phyloP scores from a whole-genome alignment of 331 rosid species.

The Stylosanthes scabra region DNA sequence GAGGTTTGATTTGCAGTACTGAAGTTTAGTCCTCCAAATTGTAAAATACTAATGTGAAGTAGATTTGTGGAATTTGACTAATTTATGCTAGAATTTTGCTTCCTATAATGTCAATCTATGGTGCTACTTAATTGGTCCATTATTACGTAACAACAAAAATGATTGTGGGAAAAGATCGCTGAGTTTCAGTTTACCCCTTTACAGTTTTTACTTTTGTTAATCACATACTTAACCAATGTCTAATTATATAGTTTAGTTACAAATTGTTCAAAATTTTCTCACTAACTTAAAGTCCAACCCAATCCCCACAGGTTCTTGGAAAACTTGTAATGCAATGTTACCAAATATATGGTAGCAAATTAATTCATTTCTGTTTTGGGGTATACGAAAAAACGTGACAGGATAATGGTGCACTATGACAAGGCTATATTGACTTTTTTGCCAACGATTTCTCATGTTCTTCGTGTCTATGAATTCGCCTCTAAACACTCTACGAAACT shows the following conservation, averaged over 20 bases:
- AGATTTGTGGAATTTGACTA: conserved; percentile 27
- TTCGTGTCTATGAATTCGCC: no score
- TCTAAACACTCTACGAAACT: no score
- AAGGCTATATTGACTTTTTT: neutral
- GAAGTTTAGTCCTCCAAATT: conserved; percentile 30
- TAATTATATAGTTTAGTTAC: neutral
- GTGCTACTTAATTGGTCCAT: conserved; percentile 14
- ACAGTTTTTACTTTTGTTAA: neutral
- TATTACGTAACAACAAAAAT: neutral
- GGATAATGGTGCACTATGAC: neutral
- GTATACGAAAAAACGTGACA: neutral
- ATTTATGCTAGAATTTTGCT: conserved; percentile 6
- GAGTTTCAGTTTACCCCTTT: neutral
- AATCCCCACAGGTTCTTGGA: no score
- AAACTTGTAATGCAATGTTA: neutral
- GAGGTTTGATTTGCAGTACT: conserved; percentile 14
- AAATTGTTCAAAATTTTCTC: neutral
- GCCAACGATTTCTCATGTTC: no score
- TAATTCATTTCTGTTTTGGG: no score
- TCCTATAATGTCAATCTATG: conserved; percentile 7
- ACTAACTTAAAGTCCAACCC: neutral
- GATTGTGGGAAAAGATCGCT: neutral
- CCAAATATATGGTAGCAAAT: neutral
- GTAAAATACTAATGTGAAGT: conserved; percentile 33
- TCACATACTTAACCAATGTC: neutral